These are phyloP conservation scores for Phaeosphaeriaceae sp. DNA, from an alignment of 2,329 filamentous ascomycete species.

Conservation along the genomic window DNA sequence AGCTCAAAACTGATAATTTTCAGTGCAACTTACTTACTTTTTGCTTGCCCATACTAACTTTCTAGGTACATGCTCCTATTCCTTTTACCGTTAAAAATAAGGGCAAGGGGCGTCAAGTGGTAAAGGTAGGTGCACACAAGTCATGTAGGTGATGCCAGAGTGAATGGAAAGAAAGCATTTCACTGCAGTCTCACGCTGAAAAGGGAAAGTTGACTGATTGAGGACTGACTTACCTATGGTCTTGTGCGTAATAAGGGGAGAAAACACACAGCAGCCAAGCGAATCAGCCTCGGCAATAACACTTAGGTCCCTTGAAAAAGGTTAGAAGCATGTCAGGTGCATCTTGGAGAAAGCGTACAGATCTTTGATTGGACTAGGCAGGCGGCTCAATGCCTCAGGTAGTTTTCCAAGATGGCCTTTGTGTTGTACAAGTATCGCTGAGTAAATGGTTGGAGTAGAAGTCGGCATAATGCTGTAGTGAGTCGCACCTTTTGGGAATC, in stretches of 20 bases:
- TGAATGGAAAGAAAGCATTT: no score
- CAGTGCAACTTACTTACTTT: no score
- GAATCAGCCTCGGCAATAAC: slow-evolving; percentile 6
- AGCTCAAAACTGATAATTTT: no score
- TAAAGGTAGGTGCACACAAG: neutral
- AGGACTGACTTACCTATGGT: neutral
- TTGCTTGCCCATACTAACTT: no score
- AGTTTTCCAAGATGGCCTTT: slow-evolving; percentile 15
- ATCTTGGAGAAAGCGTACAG: slow-evolving; percentile 44
- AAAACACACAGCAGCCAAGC: neutral
- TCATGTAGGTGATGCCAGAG: no score
- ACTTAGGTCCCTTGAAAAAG: slow-evolving; percentile 33
- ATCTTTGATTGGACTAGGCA: slow-evolving; percentile 39
- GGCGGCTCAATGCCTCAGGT: slow-evolving; percentile 21
- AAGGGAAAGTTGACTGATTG: neutral
- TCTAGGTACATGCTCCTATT: no score
- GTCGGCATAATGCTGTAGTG: slow-evolving; percentile 38
- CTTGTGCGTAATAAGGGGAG: neutral
- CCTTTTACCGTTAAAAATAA: neutral
- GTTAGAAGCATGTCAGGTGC: slow-evolving; percentile 40
- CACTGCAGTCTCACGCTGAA: no score
- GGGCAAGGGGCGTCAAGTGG: neutral
- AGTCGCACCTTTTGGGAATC: slow-evolving; percentile 39
- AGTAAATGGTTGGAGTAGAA: slow-evolving; percentile 22
- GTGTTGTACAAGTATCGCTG: slow-evolving; percentile 35